Evolutionary conservation across 768 basidiomycete species (phyloP).

Genomic region (Tricholoma saponaceum): DNA sequence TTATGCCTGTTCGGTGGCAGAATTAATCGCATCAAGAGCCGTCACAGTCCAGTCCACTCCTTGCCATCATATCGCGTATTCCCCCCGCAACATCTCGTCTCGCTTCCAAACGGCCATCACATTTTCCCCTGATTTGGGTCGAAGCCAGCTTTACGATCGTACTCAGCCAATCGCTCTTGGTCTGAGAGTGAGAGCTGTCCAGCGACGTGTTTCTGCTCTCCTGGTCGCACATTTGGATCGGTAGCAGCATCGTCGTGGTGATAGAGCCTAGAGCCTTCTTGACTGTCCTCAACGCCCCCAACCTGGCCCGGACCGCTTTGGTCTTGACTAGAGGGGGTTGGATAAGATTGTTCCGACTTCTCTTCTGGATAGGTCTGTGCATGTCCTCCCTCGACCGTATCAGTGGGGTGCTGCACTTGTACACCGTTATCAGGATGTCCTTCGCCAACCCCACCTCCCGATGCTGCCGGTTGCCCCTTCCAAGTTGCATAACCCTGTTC

Average conservation of each 20-base stretch:
- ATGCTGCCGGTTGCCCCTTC: not conserved
- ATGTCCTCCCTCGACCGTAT: not conserved
- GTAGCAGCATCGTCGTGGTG: slow-evolving; percentile 6
- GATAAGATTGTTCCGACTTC: not conserved
- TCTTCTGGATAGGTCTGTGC: not conserved
- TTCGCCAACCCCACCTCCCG: not conserved
- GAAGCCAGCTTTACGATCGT: too few species aligned
- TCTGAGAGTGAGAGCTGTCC: not conserved
- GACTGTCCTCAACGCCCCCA: too few species aligned
- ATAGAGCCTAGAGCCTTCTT: not conserved
- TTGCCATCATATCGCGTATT: too few species aligned
- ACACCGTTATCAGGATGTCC: not conserved
- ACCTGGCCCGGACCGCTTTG: not conserved
- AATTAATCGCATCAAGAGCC: too few species aligned
- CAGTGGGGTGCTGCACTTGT: too few species aligned
- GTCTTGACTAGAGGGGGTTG: not conserved
- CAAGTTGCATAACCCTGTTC: slow-evolving; percentile 33
- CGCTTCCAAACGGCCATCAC: too few species aligned
- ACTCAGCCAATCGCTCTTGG: too few species aligned
- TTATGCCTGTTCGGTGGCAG: too few species aligned
- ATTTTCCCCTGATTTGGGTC: too few species aligned
- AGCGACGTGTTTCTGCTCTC: not conserved
- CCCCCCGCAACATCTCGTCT: too few species aligned
- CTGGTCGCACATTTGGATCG: not conserved
- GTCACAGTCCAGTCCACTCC: too few species aligned